Percentiles rank a stretch among this genome's conserved stretches.
Evolutionary conservation across 2,329 filamentous ascomycete species (phyloP).

Genomic region (Diaporthe caulivora): DNA sequence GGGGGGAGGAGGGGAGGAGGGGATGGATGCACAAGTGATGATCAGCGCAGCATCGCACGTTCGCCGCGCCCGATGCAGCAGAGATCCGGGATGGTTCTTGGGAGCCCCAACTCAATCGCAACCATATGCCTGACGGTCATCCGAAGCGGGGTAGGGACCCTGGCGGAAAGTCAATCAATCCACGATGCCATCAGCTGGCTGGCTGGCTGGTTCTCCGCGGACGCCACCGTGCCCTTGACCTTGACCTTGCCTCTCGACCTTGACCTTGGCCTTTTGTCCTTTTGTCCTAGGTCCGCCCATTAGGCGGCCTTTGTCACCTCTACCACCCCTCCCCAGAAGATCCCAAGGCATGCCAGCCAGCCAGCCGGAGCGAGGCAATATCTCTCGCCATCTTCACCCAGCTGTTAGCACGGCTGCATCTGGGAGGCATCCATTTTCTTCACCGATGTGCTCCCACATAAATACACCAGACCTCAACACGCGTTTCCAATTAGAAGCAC

Average conservation of each 20-base stretch:
- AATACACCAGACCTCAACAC: constrained; percentile 12
- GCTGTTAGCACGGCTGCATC: neutral
- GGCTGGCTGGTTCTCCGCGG: constrained; percentile 2
- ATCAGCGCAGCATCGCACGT: constrained; percentile 21
- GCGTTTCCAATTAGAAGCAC: constrained; percentile 25
- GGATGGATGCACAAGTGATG: neutral
- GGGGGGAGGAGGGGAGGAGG: neutral
- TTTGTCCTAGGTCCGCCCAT: neutral
- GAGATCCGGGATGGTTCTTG: constrained; percentile 9
- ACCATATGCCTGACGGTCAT: constrained; percentile 24
- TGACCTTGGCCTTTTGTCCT: neutral
- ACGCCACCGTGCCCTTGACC: constrained; percentile 11
- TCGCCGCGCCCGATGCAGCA: constrained; percentile 7
- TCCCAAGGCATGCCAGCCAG: neutral
- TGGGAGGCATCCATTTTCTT: neutral
- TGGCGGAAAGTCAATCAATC: constrained; percentile 31
- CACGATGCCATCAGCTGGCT: constrained; percentile 29
- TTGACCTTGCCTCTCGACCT: neutral
- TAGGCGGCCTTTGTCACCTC: neutral
- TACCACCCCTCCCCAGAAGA: neutral
- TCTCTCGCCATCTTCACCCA: neutral
- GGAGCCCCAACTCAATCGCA: constrained; percentile 28
- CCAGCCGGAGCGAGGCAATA: neutral
- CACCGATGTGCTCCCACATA: constrained; percentile 1
- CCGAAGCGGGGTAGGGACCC: constrained; percentile 25